phyloP scores from a whole-genome alignment of 1,284 basidiomycete species.

The Acaromyces ingoldii region DNA sequence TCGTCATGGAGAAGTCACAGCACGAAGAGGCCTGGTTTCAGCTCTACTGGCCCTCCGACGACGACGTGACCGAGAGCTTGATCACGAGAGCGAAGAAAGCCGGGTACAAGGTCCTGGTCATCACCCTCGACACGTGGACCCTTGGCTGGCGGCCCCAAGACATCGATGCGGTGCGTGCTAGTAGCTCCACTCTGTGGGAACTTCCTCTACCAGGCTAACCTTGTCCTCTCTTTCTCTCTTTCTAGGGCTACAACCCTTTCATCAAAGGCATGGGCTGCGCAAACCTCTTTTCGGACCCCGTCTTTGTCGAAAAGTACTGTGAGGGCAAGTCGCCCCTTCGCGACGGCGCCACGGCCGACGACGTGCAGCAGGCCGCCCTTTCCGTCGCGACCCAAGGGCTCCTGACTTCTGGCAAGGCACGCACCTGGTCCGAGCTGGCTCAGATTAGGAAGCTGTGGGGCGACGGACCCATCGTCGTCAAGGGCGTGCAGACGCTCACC shows the following conservation, averaged over 20 bases:
- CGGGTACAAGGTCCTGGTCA: constrained; percentile 64
- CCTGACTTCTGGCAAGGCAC: constrained; percentile 33
- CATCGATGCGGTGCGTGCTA: constrained; percentile 26
- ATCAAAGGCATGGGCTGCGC: constrained; percentile 56
- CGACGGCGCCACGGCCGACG: constrained; percentile 28
- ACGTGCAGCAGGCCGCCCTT: constrained; percentile 26
- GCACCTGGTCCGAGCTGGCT: constrained; percentile 38
- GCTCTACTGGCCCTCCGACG: constrained; percentile 58
- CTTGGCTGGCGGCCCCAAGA: constrained; percentile 35
- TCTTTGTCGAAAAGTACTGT: constrained; percentile 38
- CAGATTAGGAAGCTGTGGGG: constrained; percentile 37
- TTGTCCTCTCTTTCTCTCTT: background rate
- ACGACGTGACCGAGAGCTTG: constrained; percentile 64
- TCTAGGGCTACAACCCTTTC: constrained; percentile 63
- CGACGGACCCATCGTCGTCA: constrained; percentile 38
- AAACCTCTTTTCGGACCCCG: constrained; percentile 40
- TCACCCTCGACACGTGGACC: constrained; percentile 43
- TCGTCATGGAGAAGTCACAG: constrained; percentile 18
- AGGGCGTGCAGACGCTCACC: constrained; percentile 35
- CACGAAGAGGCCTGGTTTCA: constrained; percentile 36
- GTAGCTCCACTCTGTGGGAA: background rate
- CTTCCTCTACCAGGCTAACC: background rate
- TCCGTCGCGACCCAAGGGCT: constrained; percentile 30
- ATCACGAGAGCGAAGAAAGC: constrained; percentile 63
- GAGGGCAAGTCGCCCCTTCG: constrained; percentile 35